phyloP scores from a whole-genome alignment of 2,329 filamentous ascomycete genomes.

The Talaromyces sp. region DNA sequence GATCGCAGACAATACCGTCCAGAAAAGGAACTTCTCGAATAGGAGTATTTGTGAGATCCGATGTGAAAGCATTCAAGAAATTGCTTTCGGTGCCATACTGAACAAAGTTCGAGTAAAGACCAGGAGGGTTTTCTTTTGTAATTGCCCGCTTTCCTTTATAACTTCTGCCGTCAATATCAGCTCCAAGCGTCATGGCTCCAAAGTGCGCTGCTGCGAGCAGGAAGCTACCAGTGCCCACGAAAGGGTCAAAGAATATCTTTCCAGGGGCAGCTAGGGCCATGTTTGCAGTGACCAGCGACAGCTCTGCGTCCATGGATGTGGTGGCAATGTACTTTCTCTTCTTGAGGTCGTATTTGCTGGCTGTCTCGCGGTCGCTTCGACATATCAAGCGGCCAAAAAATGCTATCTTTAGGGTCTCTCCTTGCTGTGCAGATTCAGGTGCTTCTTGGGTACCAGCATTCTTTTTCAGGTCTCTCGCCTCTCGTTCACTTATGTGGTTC shows the following conservation, averaged over 20 bases:
- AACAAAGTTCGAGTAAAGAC: constrained; percentile 66
- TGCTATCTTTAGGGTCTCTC: constrained; percentile 48
- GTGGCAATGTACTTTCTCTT: constrained; percentile 91
- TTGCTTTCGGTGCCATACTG: constrained; percentile 68
- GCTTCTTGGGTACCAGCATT: background rate
- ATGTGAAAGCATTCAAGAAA: constrained; percentile 74
- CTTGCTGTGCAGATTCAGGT: background rate
- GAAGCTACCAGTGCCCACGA: constrained; percentile 92
- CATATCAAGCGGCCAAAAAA: constrained; percentile 71
- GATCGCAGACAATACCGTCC: constrained; percentile 91
- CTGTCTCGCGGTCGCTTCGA: constrained; percentile 60
- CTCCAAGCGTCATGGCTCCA: constrained; percentile 75
- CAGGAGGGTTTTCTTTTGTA: constrained; percentile 40
- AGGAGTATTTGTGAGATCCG: constrained; percentile 84
- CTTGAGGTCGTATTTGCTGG: constrained; percentile 79
- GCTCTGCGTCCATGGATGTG: constrained; percentile 94
- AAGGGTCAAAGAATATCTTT: constrained; percentile 88
- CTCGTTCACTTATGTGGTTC: constrained; percentile 59
- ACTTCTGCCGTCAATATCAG: constrained; percentile 88
- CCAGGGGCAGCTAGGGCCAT: constrained; percentile 77
- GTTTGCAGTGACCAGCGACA: constrained; percentile 87
- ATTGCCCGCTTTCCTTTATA: constrained; percentile 61
- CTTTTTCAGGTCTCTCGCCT: constrained; percentile 7
- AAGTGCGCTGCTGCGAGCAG: constrained; percentile 86
- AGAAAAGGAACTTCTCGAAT: constrained; percentile 59